Evolutionary conservation across 2,329 filamentous ascomycete species (phyloP).

Genomic region (Xylariomycetidae sp.): DNA sequence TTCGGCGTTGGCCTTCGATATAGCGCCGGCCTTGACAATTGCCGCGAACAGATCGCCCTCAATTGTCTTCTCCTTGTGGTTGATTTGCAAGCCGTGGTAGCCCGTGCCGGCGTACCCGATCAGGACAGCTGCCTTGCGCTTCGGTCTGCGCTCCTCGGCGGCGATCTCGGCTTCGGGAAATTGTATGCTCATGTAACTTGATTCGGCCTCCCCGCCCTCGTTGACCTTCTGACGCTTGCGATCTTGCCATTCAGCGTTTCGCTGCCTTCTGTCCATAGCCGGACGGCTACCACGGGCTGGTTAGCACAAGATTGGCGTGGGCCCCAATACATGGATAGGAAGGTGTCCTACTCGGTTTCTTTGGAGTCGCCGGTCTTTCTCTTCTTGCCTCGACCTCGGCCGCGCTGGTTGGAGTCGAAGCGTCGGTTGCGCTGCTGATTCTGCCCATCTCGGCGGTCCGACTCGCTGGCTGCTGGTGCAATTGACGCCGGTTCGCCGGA

Average conservation of each 20-base stretch:
- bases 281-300: slow-evolving; percentile 50
- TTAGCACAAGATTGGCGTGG: slow-evolving; percentile 26
- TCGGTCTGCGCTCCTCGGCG: slow-evolving; percentile 78
- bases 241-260: slow-evolving; percentile 42
- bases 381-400: slow-evolving; percentile 15
- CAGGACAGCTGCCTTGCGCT: slow-evolving; percentile 93
- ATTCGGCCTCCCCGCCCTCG: slow-evolving; percentile 19
- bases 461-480: no score
- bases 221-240: slow-evolving; percentile 49
- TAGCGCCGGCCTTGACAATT: slow-evolving; percentile 84
- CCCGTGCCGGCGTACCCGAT: slow-evolving; percentile 94
- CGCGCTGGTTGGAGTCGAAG: slow-evolving; percentile 12
- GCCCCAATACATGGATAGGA: slow-evolving; percentile 1
- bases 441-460: slow-evolving; percentile 8
- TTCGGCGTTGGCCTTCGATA: slow-evolving; percentile 93
- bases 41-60: slow-evolving; percentile 92
- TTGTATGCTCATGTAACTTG: slow-evolving; percentile 50
- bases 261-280: slow-evolving; percentile 44
- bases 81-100: slow-evolving; percentile 96
- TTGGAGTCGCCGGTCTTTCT: slow-evolving; percentile 11
- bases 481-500: no score
- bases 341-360: slow-evolving; percentile 13
- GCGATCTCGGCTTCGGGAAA: slow-evolving; percentile 76
- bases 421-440: slow-evolving; percentile 12
- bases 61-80: slow-evolving; percentile 78